phyloP scores from a whole-genome alignment of 176 grass and related monocot species.

The Cenchrus purpureus region DNA sequence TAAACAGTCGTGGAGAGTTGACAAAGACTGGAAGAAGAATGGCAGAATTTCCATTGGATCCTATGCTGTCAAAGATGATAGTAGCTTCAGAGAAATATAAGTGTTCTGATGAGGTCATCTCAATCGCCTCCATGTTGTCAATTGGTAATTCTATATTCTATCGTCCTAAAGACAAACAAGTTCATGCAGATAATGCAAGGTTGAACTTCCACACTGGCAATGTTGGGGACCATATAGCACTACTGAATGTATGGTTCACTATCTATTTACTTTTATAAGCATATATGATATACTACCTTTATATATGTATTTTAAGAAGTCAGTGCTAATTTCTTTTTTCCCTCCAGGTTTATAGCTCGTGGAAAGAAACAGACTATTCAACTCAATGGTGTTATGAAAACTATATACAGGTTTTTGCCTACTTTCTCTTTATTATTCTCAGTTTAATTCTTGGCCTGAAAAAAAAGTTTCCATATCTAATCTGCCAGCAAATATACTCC shows the following conservation, averaged over 20 bases:
- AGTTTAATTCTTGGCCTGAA: neutral
- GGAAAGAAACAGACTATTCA: slow-evolving; percentile 94
- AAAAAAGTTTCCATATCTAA: neutral
- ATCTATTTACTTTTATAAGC: slow-evolving; percentile 29
- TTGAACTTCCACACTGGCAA: slow-evolving; percentile 93
- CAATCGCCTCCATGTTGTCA: slow-evolving; percentile 81
- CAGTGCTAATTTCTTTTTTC: slow-evolving; percentile 39
- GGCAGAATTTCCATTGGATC: slow-evolving; percentile 95
- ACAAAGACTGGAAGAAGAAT: slow-evolving; percentile 96
- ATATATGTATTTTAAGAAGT: neutral
- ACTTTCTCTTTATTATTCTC: neutral
- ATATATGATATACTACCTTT: neutral
- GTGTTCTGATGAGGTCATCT: slow-evolving; percentile 90
- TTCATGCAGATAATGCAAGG: slow-evolving; percentile 93
- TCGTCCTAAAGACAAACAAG: slow-evolving; percentile 95
- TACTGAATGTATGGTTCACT: slow-evolving; percentile 70
- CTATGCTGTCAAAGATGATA: slow-evolving; percentile 92
- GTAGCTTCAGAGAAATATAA: slow-evolving; percentile 89
- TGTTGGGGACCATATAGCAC: slow-evolving; percentile 86
- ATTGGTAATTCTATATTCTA: slow-evolving; percentile 96
- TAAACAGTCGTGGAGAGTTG: slow-evolving; percentile 86
- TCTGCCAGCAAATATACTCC: neutral
- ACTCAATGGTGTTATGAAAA: slow-evolving; percentile 97
- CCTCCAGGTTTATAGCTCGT: slow-evolving; percentile 85
- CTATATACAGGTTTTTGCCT: slow-evolving; percentile 76